Evolutionary conservation across 345 rosid species (phyloP).

Genomic region (Clausena lansium): DNA sequence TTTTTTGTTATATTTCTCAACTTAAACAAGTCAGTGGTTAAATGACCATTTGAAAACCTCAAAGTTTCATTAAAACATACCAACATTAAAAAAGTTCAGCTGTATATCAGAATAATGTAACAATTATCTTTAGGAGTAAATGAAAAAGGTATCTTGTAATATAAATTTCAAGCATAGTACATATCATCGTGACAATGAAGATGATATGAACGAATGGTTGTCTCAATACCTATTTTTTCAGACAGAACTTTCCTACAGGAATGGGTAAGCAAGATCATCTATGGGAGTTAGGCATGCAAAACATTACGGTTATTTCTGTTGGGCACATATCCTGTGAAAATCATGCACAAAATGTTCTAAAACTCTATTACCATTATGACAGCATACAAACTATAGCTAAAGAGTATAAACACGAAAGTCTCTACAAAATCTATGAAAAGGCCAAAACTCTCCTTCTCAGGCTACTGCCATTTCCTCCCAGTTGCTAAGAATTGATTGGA

Average conservation of each 20-base stretch:
- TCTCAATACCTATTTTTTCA: neutral
- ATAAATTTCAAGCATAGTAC: constrained; percentile 3
- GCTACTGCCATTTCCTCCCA: too few species aligned
- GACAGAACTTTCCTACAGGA: neutral
- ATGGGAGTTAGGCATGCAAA: neutral
- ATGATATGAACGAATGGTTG: neutral
- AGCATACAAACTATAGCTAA: too few species aligned
- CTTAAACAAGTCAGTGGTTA: constrained; percentile 1
- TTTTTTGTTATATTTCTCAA: neutral
- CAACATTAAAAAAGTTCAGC: neutral
- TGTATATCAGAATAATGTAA: neutral
- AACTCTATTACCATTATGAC: neutral
- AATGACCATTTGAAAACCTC: neutral
- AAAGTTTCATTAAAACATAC: neutral
- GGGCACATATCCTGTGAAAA: neutral
- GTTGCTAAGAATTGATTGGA: too few species aligned
- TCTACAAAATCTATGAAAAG: too few species aligned
- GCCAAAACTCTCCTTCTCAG: too few species aligned
- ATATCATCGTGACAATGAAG: neutral
- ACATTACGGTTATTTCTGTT: neutral
- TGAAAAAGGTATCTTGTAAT: neutral
- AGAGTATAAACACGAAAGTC: too few species aligned
- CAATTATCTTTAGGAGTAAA: neutral
- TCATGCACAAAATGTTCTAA: neutral
- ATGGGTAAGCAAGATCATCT: neutral